These are phyloP conservation scores for Trametes meyenii DNA, from an alignment of 768 basidiomycete species.

Conservation along the genomic window DNA sequence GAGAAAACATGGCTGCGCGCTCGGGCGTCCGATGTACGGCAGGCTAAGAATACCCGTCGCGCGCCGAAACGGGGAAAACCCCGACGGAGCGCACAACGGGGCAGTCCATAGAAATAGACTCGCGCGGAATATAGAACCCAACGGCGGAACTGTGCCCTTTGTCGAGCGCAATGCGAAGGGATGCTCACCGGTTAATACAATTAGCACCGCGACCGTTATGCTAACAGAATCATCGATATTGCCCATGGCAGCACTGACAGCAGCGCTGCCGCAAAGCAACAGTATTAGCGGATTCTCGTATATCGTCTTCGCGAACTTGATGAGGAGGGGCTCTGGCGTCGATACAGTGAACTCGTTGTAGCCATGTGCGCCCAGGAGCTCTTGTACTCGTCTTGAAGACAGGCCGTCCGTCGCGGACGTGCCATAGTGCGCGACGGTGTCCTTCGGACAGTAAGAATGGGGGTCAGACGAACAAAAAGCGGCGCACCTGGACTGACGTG, in stretches of 20 bases:
- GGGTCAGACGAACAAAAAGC: not conserved
- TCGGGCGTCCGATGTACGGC: too few species aligned
- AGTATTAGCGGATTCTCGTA: slow-evolving; percentile 95
- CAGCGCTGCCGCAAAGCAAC: slow-evolving; percentile 86
- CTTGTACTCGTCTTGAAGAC: slow-evolving; percentile 59
- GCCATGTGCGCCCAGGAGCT: slow-evolving; percentile 69
- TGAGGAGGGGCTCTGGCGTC: slow-evolving; percentile 72
- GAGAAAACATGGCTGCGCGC: too few species aligned
- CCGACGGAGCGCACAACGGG: too few species aligned
- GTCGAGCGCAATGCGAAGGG: not conserved
- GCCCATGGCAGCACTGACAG: slow-evolving; percentile 91
- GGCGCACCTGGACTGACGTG: slow-evolving; percentile 61
- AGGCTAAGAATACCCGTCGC: too few species aligned
- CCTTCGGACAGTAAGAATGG: slow-evolving; percentile 45
- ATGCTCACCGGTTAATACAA: slow-evolving; percentile 84
- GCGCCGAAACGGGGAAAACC: too few species aligned
- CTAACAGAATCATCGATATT: slow-evolving; percentile 94
- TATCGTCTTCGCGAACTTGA: slow-evolving; percentile 94
- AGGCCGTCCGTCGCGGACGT: slow-evolving; percentile 68
- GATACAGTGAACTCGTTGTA: slow-evolving; percentile 95
- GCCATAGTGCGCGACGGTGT: slow-evolving; percentile 71
- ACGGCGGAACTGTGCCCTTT: too few species aligned
- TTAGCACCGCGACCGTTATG: slow-evolving; percentile 88
- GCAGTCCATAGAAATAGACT: too few species aligned
- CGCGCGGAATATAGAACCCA: too few species aligned